phyloP scores from a whole-genome alignment of 371 early-diverging fungal species.

The Actinomortierella wolfii region DNA sequence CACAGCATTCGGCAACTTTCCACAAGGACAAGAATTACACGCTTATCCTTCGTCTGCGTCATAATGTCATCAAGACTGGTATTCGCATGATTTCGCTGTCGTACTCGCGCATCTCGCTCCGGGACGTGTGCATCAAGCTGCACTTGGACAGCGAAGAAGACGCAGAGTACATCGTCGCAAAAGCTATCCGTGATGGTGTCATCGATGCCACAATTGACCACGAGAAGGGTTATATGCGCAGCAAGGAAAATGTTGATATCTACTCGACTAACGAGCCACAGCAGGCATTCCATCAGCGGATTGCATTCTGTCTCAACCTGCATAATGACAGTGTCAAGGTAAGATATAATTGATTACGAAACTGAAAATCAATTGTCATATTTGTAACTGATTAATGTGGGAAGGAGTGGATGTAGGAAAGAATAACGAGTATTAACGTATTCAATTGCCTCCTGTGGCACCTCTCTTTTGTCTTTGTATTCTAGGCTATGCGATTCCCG shows the following conservation, averaged over 20 bases:
- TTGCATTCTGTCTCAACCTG: constrained; percentile 92
- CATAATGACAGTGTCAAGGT: constrained; percentile 95
- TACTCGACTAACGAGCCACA: constrained; percentile 97
- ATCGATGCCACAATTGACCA: constrained; percentile 96
- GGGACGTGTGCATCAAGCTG: constrained; percentile 95
- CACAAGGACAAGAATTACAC: constrained; percentile 89
- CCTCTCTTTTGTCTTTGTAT: not conserved
- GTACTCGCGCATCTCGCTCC: constrained; percentile 94
- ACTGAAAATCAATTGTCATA: not conserved
- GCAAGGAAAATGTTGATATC: constrained; percentile 91
- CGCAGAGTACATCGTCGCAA: constrained; percentile 97
- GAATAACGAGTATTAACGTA: not conserved
- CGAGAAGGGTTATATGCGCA: constrained; percentile 90
- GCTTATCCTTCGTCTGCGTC: constrained; percentile 91
- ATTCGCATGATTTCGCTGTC: constrained; percentile 94
- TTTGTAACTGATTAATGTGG: not conserved
- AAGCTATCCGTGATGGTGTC: constrained; percentile 98
- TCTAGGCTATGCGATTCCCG: constrained; percentile 94
- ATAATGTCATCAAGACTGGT: constrained; percentile 98
- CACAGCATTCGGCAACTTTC: constrained; percentile 75
- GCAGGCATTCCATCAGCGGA: constrained; percentile 92
- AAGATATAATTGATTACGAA: not conserved
- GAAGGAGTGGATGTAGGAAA: not conserved
- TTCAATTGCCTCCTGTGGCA: not conserved
- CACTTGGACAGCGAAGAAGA: constrained; percentile 97